Evolutionary conservation across 768 basidiomycete genomes (phyloP).

Genomic region (Antrodiella citrinella): DNA sequence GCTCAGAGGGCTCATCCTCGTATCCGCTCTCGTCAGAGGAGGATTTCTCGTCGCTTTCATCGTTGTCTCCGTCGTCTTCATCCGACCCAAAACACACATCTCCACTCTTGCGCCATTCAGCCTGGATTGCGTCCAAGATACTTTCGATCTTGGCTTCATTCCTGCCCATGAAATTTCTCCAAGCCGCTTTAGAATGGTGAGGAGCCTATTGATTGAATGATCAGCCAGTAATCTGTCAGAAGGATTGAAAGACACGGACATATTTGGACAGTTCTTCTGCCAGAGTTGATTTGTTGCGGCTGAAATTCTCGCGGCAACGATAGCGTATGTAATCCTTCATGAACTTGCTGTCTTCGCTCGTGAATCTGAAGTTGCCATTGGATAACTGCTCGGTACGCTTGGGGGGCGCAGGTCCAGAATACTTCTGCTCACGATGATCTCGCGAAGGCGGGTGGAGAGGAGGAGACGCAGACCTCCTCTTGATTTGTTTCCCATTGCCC

Average conservation of each 20-base stretch:
- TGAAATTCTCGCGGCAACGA: background rate
- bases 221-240: too few relatives aligned
- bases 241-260: too few relatives aligned
- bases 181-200: background rate
- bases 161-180: background rate
- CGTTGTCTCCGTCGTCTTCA: constrained; percentile 31
- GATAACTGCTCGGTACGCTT: background rate
- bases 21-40: constrained; percentile 1
- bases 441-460: background rate
- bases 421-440: background rate
- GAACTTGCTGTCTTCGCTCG: background rate
- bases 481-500: background rate
- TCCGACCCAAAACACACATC: constrained; percentile 13
- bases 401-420: background rate
- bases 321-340: too few relatives aligned
- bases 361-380: background rate
- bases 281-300: constrained; percentile 2
- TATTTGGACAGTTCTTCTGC: too few relatives aligned
- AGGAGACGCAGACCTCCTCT: background rate
- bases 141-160: background rate
- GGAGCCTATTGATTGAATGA: constrained; percentile 6
- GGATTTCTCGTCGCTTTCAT: constrained; percentile 18
- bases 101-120: too few relatives aligned
- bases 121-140: background rate
- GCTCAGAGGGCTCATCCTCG: background rate